These are phyloP conservation scores for Blastocystis sp. DNA, from an alignment of 352 stramenopile species.

Conservation along the genomic window DNA sequence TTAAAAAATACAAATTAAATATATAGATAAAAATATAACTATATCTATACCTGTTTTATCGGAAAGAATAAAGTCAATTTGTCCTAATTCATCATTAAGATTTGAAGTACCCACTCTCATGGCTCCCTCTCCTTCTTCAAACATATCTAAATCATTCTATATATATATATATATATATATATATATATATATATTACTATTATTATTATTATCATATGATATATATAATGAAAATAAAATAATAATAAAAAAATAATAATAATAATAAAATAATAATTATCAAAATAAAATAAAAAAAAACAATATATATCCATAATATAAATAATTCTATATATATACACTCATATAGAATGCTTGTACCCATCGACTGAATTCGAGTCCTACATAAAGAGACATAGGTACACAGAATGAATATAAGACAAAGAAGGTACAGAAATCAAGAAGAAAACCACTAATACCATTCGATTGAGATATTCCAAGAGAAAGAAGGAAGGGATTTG, in stretches of 20 bases:
- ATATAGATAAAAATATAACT: too few species aligned
- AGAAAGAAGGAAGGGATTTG: too few species aligned
- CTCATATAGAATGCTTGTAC: conserved; percentile 33
- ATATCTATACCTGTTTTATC: conserved; percentile 35
- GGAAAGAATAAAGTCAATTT: conserved; percentile 35
- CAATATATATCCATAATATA: too few species aligned
- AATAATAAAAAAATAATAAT: conserved; percentile 9
- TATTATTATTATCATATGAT: too few species aligned
- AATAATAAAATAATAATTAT: too few species aligned
- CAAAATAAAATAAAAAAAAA: too few species aligned
- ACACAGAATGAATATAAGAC: conserved; percentile 36
- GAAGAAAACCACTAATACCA: too few species aligned
- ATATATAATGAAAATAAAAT: conserved; percentile 7
- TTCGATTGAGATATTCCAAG: too few species aligned
- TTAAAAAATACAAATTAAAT: too few species aligned
- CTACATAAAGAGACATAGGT: conserved; percentile 32
- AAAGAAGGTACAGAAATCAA: conserved; percentile 39
- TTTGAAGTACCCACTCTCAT: conserved; percentile 25
- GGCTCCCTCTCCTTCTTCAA: conserved; percentile 24
- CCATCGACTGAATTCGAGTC: conserved; percentile 31
- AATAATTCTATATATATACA: neutral
- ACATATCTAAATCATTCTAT: conserved; percentile 35
- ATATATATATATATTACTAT: too few species aligned
- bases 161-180: too few species aligned
- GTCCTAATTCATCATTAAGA: conserved; percentile 31